Evolutionary conservation across 1,284 basidiomycete genomes (phyloP), one percentile per base, ranked within the genome.

Genomic region (Leccinum angustisporum): DNA sequence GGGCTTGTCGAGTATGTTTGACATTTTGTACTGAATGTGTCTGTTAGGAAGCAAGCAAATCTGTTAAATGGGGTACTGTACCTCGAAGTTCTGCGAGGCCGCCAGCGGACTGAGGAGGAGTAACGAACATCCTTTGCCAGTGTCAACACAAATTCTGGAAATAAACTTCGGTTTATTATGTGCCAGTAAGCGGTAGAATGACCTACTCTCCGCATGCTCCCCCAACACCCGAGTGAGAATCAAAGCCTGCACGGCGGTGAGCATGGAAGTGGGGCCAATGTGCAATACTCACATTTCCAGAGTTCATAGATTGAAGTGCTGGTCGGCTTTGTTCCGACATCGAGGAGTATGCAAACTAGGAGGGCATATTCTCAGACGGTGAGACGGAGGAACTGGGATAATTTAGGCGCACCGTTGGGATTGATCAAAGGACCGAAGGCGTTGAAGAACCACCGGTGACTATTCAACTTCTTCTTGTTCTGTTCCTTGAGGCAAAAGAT

Each of bases 381-480:
- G 21, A 46, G 36, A 18, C 2, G 2, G 33, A 3, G 3, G 5
- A 40, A 25, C 2, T 6, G 7, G 40, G 36, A 51, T 21, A 25
- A 68, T 56, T 57, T 46, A 25, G 18, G 54, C 79, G 56, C 58
- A 88, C 89, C 88, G 67, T 93, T 91, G 30, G 92, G 92, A 56
- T 90, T 88, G 73, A 96, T 83, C 58, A 97, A 82, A 30, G 93
- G 90, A 14, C 94, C 94, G 67, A 98, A 93, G 0, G 94, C 95
- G 72, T 98, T 97, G 85, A 98, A 98, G 78, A 98, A 95, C 96
- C 96, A 98, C 51, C 96, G 86, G 71, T 95, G 93, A 71, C 87
- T 91, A 79, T 95, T 95, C 65, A 95, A 78, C 73, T 96, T 96
- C 83, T 95, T 96, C 86, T 95, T 93, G 81, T 97, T 97, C 78